Conservation (phyloP, 345 rosid genomes). For the Abelmoschus esculentus region DNA sequence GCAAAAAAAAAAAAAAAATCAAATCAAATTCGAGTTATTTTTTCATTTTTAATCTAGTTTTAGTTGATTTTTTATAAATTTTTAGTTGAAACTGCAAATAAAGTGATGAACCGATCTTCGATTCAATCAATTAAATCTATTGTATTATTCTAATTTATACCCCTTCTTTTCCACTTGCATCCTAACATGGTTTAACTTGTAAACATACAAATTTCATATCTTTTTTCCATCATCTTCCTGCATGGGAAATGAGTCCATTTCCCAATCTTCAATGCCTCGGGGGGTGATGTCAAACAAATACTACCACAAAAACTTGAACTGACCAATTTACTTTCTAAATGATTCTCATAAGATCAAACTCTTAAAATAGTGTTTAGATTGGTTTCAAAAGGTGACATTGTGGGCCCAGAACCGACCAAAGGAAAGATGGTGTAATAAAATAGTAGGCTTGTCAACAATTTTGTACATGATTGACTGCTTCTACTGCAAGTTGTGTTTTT, state of each 20-base stretch:
- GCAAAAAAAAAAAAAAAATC: too few species aligned
- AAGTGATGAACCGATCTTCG: neutral
- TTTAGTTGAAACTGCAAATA: too few species aligned
- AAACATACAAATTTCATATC: conserved; percentile 3
- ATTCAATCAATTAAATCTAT: too few species aligned
- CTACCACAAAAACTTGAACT: neutral
- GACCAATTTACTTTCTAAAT: neutral
- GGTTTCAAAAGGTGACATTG: neutral
- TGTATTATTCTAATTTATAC: too few species aligned
- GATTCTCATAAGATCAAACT: neutral
- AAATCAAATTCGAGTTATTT: too few species aligned
- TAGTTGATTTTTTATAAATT: too few species aligned
- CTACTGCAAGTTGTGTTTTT: neutral
- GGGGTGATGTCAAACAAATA: neutral
- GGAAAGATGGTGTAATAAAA: neutral
- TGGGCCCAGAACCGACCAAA: neutral
- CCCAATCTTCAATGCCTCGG: neutral
- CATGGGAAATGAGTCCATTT: neutral
- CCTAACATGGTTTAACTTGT: neutral
- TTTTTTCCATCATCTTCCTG: neutral
- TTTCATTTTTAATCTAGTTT: too few species aligned
- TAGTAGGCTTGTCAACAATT: neutral
- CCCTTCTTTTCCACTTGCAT: neutral
- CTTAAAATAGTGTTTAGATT: neutral
- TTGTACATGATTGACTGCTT: neutral